Evolutionary conservation across 78 protist species (phyloP).

Genomic region (Pirum gemmata): DNA sequence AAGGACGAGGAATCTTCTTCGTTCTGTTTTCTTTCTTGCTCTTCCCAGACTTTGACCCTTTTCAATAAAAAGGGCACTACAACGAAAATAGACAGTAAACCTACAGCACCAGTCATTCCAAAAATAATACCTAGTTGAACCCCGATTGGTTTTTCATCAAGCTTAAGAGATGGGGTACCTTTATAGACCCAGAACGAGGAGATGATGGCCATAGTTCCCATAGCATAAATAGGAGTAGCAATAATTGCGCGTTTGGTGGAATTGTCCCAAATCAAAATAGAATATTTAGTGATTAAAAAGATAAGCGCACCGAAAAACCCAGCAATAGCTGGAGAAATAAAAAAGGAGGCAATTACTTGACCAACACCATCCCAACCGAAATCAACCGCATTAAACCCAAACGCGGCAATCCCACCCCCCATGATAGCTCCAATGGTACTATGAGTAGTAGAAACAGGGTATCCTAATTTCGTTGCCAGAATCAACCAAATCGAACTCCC

Average conservation of each 20-base stretch:
- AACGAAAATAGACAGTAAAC: not conserved
- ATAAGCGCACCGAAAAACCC: slow-evolving; percentile 23
- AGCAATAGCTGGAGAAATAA: slow-evolving; percentile 48
- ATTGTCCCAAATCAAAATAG: slow-evolving; percentile 9
- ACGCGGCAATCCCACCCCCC: slow-evolving; percentile 49
- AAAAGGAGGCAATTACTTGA: slow-evolving; percentile 46
- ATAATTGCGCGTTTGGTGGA: slow-evolving; percentile 8
- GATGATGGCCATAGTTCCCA: not conserved
- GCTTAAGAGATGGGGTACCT: slow-evolving; percentile 41
- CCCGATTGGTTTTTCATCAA: slow-evolving; percentile 29
- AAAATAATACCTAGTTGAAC: not conserved
- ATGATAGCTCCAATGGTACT: slow-evolving; percentile 51
- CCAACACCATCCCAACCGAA: slow-evolving; percentile 44
- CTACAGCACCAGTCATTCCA: not conserved
- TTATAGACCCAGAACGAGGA: slow-evolving; percentile 48
- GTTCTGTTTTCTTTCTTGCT: not conserved
- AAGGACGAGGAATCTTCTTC: not conserved
- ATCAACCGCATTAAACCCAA: slow-evolving; percentile 38
- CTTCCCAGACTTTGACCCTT: not conserved
- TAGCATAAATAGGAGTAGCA: slow-evolving; percentile 3
- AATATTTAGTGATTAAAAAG: slow-evolving; percentile 21
- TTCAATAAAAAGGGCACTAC: slow-evolving; percentile 17
- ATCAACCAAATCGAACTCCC: slow-evolving; percentile 42
- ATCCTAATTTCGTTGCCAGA: slow-evolving; percentile 19
- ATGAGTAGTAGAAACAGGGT: slow-evolving; percentile 65